Evolutionary conservation across 345 rosid species (phyloP).

Genomic region (Euclidium syriacum): DNA sequence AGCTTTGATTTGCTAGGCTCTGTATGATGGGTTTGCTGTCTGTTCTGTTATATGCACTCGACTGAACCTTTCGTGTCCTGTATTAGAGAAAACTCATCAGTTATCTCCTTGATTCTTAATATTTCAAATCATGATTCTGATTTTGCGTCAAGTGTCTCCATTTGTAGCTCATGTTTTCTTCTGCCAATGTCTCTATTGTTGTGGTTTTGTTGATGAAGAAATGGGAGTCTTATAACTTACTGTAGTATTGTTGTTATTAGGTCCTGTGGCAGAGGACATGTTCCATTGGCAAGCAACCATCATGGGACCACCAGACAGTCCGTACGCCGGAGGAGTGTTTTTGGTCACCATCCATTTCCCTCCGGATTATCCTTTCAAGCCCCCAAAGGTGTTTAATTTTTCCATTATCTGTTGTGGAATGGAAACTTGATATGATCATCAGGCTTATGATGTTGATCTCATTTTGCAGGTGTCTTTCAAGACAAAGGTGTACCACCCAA

Average conservation of each 20-base stretch:
- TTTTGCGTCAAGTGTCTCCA: not conserved
- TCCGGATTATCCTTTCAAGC: conserved; percentile 58
- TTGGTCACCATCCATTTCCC: conserved; percentile 49
- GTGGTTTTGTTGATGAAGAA: not conserved
- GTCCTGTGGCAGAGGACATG: conserved; percentile 57
- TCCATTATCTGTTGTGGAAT: not conserved
- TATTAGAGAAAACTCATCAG: not conserved
- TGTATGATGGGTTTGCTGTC: not conserved
- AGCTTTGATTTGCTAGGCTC: not conserved
- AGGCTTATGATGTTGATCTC: not conserved
- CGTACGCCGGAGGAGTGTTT: conserved; percentile 51
- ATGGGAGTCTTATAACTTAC: not conserved
- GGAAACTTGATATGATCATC: not conserved
- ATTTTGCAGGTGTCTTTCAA: conserved; percentile 27
- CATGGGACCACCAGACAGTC: conserved; percentile 49
- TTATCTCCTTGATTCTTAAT: not conserved
- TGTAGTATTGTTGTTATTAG: conserved; percentile 16
- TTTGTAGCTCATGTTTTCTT: not conserved
- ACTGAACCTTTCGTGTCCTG: too few species aligned
- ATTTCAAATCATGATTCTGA: not conserved
- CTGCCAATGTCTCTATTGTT: not conserved
- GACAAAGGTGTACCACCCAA: conserved; percentile 34
- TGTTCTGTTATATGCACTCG: not conserved
- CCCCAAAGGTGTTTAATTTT: conserved; percentile 42
- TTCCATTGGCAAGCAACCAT: conserved; percentile 61